Evolutionary conservation across 192 early-diverging fungal genomes (phyloP), one percentile per base, ranked within the genome.

Genomic region (Podila clonocystis): DNA sequence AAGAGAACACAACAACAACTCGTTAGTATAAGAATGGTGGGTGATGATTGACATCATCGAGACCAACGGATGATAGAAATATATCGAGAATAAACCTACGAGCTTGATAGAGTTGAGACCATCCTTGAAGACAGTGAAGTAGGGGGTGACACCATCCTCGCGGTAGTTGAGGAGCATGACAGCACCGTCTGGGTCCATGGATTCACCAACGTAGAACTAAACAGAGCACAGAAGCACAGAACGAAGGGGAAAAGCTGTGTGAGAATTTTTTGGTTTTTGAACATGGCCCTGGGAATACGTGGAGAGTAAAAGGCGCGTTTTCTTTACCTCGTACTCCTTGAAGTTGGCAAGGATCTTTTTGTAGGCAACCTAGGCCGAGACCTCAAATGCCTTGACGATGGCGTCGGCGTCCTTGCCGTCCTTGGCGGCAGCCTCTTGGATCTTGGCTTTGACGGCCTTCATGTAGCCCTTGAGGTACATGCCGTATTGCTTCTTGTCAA

Each of bases 381-480:
- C 83, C 87, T 94, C 88, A 71, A 96, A 97, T 13, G 59, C 59
- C 59, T 61, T 61, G 7, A 33, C 68, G 8, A 80, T 75, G n/a
- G 91, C 74, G 11, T 70, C 68, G 50, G 87, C 82, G 33, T 95
- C 90, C 36, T 91, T 87, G 75, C 59, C 30, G 11, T 65, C 76
- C 76, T 87, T 85, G 62, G 75, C 26, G 59, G 94, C 79, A 77
- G 91, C 82, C 19, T 61, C 59, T 8, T 12, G 8, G 17, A 55
- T 26, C 52, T 55, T 55, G 17, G 70, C 83, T 86, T 89, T 87
- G 70, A 97, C 11, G 24, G 84, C 75, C 93, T 96, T 95, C 90
- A 97, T 87, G 91, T 96, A 96, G 66, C 90, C 92, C 91, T 97
- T 96, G 78, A 96, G 91, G 87, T 97, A 95, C 76, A 82, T 73